phyloP scores from a whole-genome alignment of 352 stramenopile species.

The Globisporangium lucens region DNA sequence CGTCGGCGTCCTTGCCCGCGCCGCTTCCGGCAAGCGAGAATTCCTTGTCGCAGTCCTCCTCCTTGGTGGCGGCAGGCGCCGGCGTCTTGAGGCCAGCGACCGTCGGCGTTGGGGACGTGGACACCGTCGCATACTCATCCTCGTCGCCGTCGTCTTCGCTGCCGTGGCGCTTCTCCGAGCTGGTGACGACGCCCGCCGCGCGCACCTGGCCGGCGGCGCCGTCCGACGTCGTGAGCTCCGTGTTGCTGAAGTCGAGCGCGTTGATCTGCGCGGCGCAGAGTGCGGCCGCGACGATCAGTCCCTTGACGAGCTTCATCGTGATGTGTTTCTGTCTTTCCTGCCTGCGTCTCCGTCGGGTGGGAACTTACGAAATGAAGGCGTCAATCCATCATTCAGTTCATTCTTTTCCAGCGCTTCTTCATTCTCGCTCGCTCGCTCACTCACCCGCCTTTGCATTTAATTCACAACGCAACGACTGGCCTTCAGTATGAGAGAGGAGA shows the following conservation, averaged over 20 bases:
- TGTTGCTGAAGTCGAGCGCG: slow-evolving; percentile 44
- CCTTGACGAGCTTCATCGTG: slow-evolving; percentile 39
- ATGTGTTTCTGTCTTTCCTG: slow-evolving; percentile 1
- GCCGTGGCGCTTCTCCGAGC: slow-evolving; percentile 13
- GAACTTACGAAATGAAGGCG: slow-evolving; percentile 17
- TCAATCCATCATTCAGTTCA: slow-evolving; percentile 1
- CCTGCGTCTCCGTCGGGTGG: neutral
- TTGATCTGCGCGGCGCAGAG: slow-evolving; percentile 48
- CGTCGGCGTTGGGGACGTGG: slow-evolving; percentile 11
- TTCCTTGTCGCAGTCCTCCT: slow-evolving; percentile 33
- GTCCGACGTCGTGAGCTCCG: slow-evolving; percentile 19
- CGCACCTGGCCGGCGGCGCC: slow-evolving; percentile 21
- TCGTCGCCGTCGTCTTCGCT: neutral
- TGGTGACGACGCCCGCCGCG: slow-evolving; percentile 11
- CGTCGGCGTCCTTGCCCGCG: slow-evolving; percentile 13
- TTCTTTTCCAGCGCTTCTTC: too few relatives aligned
- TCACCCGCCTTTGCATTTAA: neutral
- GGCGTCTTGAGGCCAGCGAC: slow-evolving; percentile 1
- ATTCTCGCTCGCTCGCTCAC: neutral
- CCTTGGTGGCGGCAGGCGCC: slow-evolving; percentile 2
- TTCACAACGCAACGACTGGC: slow-evolving; percentile 6
- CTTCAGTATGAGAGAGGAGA: slow-evolving; percentile 12
- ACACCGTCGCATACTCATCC: slow-evolving; percentile 5
- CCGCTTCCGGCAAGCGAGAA: slow-evolving; percentile 30
- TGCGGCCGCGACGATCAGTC: slow-evolving; percentile 53